Base-by-base conservation (phyloP, 805 yeast species). In the Ogataea nakhonphanomensis region DNA sequence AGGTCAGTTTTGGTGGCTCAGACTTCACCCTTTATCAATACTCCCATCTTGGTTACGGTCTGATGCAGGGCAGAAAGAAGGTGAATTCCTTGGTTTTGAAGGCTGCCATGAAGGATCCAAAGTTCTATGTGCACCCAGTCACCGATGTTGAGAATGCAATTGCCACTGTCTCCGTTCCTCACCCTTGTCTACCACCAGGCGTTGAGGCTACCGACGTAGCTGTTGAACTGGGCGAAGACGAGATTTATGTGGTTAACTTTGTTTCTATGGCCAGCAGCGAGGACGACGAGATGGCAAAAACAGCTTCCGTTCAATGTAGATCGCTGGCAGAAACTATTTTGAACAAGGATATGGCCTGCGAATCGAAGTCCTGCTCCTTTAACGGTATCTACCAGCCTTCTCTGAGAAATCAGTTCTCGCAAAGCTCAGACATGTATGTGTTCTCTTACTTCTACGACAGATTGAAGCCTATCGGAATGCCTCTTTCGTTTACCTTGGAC, bases 311-410 rank as follows among this genome's bases (percentile, higher is more conserved):
- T 33, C 95, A 88, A 64, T 93, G 99, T 69, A 79, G 96, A 50
- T 75, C 69, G 58, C 61, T 93, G 30, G 88, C 97, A 22, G 98
- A 91, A 61, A 60, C 73, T 39, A 76, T 88, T 30, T 74, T 93
- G 59, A 82, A 86, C 67, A 91, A 91, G 67, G 96, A 89, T 30
- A 72, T 76, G 11, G 78, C 72, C 46, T 93, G 99, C 71, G 59
- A 69, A 1, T 58, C 71, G 24, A 76, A 78, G 43, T 95, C 99
- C 39, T 93, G 99, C 64, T 86, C 97, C 2, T 93, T 93, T 75
- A 88, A 91, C 59, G 99, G 99, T 58, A 84, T 89, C 36, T 95
- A 95, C 65, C 99, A 93, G 70, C 99, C 99, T 7, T 84, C 95
- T 4, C 70, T 93, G 55, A 78, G 78, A 32, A 77, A 73, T 47